Percentiles rank a stretch among this genome's conserved stretches.
phyloP scores from a whole-genome alignment of 2,329 filamentous ascomycete species.

The Aspergillus hortae region DNA sequence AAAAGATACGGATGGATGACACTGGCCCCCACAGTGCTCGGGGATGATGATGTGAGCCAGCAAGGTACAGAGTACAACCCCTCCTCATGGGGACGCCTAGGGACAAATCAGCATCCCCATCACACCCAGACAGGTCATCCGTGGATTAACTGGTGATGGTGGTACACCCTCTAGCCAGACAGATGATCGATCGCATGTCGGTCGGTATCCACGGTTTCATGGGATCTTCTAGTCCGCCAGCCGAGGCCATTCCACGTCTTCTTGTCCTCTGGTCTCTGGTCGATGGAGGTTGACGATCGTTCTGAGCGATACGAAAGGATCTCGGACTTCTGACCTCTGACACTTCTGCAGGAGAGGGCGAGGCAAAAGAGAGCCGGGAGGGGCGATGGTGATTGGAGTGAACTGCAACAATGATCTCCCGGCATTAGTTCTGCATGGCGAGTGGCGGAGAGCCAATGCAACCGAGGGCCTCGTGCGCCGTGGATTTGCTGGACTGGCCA shows the following conservation, averaged over 20 bases:
- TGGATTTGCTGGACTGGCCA: background rate
- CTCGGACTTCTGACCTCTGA: too few species aligned
- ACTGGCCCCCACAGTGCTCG: slow-evolving; percentile 1
- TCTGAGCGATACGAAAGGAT: too few species aligned
- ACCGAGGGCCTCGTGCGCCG: background rate
- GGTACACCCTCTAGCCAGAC: slow-evolving; percentile 4
- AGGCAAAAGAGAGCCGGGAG: too few species aligned
- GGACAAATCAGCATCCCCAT: background rate
- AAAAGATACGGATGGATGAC: background rate
- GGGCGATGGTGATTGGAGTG: too few species aligned
- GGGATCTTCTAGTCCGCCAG: too few species aligned
- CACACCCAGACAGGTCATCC: background rate
- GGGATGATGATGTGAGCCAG: slow-evolving; percentile 9
- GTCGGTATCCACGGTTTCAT: too few species aligned
- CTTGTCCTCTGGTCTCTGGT: too few species aligned
- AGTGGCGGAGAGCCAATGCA: slow-evolving; percentile 2
- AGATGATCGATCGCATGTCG: too few species aligned
- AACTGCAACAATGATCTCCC: too few species aligned
- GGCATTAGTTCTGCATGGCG: slow-evolving; percentile 12
- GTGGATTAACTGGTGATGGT: background rate
- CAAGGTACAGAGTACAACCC: slow-evolving; percentile 10
- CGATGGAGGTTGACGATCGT: too few species aligned
- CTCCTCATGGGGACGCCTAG: background rate
- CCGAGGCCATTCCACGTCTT: too few species aligned
- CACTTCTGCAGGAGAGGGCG: too few species aligned